Percentiles rank a stretch among this genome's conserved stretches.
Conservation (phyloP, 202 grass and related monocot genomes). For the Cymbopogon flexuosus region DNA sequence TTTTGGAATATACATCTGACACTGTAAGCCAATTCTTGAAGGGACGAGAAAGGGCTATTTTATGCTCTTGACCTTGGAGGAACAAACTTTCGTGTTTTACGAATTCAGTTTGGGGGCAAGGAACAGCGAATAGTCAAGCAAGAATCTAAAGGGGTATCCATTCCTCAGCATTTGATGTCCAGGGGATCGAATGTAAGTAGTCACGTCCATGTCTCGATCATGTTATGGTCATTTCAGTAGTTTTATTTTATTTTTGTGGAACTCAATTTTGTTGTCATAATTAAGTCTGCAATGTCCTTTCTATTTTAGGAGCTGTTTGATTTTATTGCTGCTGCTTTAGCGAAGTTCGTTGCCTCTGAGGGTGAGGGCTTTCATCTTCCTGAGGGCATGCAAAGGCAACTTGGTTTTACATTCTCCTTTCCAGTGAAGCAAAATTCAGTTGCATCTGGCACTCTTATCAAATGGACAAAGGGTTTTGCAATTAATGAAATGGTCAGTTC, state of each 20-base stretch:
- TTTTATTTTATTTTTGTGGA: neutral
- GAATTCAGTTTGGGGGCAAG: constrained; percentile 69
- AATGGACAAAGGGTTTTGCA: constrained; percentile 82
- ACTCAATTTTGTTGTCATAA: neutral
- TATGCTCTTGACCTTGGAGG: constrained; percentile 92
- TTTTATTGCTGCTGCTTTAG: constrained; percentile 65
- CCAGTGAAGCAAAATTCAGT: constrained; percentile 76
- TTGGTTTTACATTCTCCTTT: constrained; percentile 94
- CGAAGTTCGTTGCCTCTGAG: constrained; percentile 68
- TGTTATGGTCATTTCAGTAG: neutral
- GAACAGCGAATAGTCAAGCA: constrained; percentile 61
- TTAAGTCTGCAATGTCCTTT: neutral
- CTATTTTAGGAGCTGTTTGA: constrained; percentile 72
- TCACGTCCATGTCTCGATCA: neutral
- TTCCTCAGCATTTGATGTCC: constrained; percentile 72
- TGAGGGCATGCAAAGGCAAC: constrained; percentile 64
- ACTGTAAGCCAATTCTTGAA: constrained; percentile 22
- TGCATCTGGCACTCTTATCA: constrained; percentile 81
- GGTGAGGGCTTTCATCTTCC: constrained; percentile 63
- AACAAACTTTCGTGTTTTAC: constrained; percentile 78
- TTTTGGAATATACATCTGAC: neutral
- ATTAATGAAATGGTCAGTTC: constrained; percentile 63
- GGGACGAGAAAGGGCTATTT: constrained; percentile 64
- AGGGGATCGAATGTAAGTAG: constrained; percentile 53
- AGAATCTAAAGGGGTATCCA: constrained; percentile 63